Evolutionary conservation across 139 green algal genomes (phyloP).

Genomic region (Chlorella sp.): DNA sequence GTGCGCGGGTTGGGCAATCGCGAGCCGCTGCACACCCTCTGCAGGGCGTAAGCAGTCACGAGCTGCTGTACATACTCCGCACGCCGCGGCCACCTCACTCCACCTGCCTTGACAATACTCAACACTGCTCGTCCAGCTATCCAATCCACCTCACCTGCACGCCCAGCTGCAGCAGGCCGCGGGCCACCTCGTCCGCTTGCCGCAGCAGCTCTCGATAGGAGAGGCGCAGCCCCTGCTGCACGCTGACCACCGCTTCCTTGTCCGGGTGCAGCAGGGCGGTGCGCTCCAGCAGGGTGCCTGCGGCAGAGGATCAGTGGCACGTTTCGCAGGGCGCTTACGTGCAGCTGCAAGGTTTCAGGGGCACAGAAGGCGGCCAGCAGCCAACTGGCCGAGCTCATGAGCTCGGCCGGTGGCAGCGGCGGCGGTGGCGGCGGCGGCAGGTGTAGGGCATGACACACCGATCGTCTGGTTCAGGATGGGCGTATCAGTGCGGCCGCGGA

Average conservation of each 20-base stretch:
- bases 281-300: slow-evolving; percentile 13
- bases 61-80: too few relatives aligned
- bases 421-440: not conserved
- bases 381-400: too few relatives aligned
- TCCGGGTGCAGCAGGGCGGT: not conserved
- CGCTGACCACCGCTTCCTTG: slow-evolving; percentile 24
- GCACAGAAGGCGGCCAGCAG: too few relatives aligned
- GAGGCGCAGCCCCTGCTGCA: slow-evolving; percentile 17
- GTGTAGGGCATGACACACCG: not conserved
- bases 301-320: too few relatives aligned
- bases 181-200: not conserved
- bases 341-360: too few relatives aligned
- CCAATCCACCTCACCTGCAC: slow-evolving; percentile 20
- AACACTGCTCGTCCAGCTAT: too few relatives aligned
- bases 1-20: too few relatives aligned
- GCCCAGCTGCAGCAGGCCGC: slow-evolving; percentile 62
- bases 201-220: slow-evolving; percentile 33
- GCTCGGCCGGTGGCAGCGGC: not conserved
- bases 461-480: slow-evolving; percentile 21
- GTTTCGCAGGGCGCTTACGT: too few relatives aligned
- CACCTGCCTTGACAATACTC: too few relatives aligned
- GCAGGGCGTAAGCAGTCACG: too few relatives aligned
- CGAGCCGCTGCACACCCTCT: too few relatives aligned
- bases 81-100: too few relatives aligned
- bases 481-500: not conserved